Evolutionary conservation across 73 alveolate species (phyloP).

Genomic region (Diophrys appendiculata): DNA sequence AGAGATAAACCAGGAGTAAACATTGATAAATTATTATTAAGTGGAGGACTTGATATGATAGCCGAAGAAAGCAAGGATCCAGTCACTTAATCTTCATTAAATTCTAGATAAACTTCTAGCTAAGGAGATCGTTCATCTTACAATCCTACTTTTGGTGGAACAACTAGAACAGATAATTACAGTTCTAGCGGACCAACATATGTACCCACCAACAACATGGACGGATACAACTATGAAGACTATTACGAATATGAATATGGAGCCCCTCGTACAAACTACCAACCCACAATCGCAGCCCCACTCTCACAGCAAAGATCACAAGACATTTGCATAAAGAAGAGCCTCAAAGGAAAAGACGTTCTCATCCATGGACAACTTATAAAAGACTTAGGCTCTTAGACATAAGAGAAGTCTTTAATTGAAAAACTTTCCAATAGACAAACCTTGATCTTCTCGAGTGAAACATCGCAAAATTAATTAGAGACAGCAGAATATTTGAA

Average conservation of each 20-base stretch:
- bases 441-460: neutral
- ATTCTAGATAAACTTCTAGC: no score
- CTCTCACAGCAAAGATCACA: neutral
- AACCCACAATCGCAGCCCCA: slow-evolving; percentile 1
- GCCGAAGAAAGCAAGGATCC: neutral
- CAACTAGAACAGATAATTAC: neutral
- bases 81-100: no score
- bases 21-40: neutral
- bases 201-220: neutral
- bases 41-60: neutral
- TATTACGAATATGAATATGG: neutral
- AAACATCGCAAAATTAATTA: neutral
- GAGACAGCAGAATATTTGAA: neutral
- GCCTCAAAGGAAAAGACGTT: neutral
- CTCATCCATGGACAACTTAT: neutral
- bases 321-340: neutral
- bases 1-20: neutral
- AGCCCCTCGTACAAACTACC: neutral
- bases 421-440: neutral
- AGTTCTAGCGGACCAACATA: neutral
- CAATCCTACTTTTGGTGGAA: neutral
- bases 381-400: neutral
- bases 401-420: neutral
- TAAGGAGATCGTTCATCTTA: neutral
- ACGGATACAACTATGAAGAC: neutral